Percentiles rank a stretch among this genome's conserved stretches.
Conservation (phyloP, 106 monocot genomes). For the Hemerocallis citrina region DNA sequence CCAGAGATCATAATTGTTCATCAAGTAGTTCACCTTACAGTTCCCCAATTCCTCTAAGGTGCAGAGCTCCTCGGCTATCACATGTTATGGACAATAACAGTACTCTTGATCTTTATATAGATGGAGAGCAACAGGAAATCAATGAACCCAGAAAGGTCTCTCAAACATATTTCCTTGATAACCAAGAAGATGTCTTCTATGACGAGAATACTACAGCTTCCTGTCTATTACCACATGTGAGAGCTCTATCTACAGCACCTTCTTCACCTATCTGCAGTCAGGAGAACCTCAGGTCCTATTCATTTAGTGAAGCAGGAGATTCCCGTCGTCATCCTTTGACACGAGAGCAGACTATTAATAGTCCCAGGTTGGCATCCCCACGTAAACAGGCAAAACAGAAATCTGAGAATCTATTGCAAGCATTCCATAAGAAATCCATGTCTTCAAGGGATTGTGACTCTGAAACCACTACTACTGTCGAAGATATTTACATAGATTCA, state of each 20-base stretch:
- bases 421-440: slow-evolving; percentile 17
- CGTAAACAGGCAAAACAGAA: slow-evolving; percentile 16
- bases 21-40: slow-evolving; percentile 24
- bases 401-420: slow-evolving; percentile 13
- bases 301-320: slow-evolving; percentile 39
- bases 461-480: slow-evolving; percentile 37
- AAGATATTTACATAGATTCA: slow-evolving; percentile 69
- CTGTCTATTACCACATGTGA: slow-evolving; percentile 44
- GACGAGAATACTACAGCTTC: slow-evolving; percentile 25
- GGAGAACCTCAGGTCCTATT: slow-evolving; percentile 26
- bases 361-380: slow-evolving; percentile 13
- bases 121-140: slow-evolving; percentile 28
- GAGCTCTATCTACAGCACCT: slow-evolving; percentile 43
- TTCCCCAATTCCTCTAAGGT: slow-evolving; percentile 34
- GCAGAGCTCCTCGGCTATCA: slow-evolving; percentile 21
- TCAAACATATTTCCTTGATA: neutral
- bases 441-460: slow-evolving; percentile 35
- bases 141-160: slow-evolving; percentile 4
- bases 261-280: slow-evolving; percentile 30
- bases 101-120: slow-evolving; percentile 39
- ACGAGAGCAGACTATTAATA: slow-evolving; percentile 1
- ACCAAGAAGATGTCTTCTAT: slow-evolving; percentile 11
- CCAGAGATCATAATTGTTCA: slow-evolving; percentile 17
- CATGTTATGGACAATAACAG: slow-evolving; percentile 10
- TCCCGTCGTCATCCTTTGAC: slow-evolving; percentile 4